Evolutionary conservation across 2,329 filamentous ascomycete species (phyloP).

Genomic region (Tolypocladium endophyticum): DNA sequence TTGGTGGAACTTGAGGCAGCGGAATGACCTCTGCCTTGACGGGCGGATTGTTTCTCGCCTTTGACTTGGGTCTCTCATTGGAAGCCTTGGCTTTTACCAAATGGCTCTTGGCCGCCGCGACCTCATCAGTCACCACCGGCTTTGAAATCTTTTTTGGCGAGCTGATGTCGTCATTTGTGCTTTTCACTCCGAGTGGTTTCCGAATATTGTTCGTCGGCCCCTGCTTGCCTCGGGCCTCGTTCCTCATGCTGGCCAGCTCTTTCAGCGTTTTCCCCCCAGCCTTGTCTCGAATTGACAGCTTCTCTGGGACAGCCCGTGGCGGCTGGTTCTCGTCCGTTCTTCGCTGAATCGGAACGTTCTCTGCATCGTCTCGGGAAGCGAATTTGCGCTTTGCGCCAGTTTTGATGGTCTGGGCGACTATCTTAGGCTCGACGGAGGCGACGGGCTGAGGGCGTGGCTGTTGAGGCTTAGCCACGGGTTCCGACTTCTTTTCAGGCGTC

Average conservation of each 20-base stretch:
- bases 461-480: not conserved
- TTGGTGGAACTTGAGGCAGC: constrained; percentile 7
- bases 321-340: not conserved
- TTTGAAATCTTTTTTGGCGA: constrained; percentile 45
- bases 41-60: constrained; percentile 14
- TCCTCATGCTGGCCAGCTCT: constrained; percentile 30
- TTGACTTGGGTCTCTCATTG: constrained; percentile 15
- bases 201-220: constrained; percentile 22
- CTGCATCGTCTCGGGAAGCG: constrained; percentile 42
- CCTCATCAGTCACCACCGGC: constrained; percentile 21
- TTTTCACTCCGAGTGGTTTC: constrained; percentile 45
- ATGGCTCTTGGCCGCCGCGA: constrained; percentile 27
- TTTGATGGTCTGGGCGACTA: constrained; percentile 21
- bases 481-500: constrained; percentile 18
- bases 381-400: constrained; percentile 48
- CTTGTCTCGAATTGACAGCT: constrained; percentile 21
- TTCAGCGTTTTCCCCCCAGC: constrained; percentile 32
- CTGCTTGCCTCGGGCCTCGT: constrained; percentile 25
- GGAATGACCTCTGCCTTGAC: constrained; percentile 10
- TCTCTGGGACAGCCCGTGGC: constrained; percentile 10
- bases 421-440: not conserved
- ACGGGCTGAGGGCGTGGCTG: not conserved
- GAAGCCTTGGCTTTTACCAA: constrained; percentile 14
- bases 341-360: constrained; percentile 7
- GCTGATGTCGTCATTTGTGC: constrained; percentile 45